These are phyloP conservation scores for Mycena haematopus DNA, from an alignment of 768 basidiomycete genomes.

Conservation along the genomic window DNA sequence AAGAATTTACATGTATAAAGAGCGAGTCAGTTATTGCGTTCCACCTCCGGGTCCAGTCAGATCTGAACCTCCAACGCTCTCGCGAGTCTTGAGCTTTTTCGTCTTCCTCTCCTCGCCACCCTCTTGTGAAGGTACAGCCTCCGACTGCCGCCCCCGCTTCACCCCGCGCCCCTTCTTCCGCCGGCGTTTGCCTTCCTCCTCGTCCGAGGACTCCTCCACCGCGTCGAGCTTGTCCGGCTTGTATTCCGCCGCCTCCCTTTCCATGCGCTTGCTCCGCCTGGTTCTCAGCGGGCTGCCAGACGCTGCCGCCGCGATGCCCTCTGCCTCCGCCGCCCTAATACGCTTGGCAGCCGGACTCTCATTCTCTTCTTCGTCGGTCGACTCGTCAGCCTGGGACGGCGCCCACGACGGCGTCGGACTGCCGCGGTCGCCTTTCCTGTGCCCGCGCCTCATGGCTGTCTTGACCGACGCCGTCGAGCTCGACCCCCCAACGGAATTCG, in stretches of 20 bases:
- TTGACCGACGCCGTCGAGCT: constrained; percentile 35
- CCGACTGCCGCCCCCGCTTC: constrained; percentile 45
- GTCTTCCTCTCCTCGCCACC: constrained; percentile 39
- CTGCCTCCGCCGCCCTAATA: constrained; percentile 33
- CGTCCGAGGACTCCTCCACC: constrained; percentile 37
- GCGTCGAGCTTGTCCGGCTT: constrained; percentile 40
- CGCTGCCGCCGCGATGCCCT: constrained; percentile 30
- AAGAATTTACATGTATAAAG: neutral
- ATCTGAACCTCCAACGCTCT: constrained; percentile 11
- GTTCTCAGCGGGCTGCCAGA: constrained; percentile 29
- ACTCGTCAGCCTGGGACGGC: constrained; percentile 26
- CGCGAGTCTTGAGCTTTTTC: constrained; percentile 43
- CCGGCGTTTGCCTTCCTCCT: constrained; percentile 29
- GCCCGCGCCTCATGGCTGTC: constrained; percentile 1
- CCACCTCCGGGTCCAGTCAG: neutral
- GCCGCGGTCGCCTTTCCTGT: constrained; percentile 15
- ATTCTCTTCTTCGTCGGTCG: constrained; percentile 36
- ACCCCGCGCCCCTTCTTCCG: constrained; percentile 38
- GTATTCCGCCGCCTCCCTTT: constrained; percentile 43
- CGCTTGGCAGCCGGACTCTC: constrained; percentile 37
- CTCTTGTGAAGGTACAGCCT: constrained; percentile 30
- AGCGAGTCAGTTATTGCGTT: too few relatives aligned
- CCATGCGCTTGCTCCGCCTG: constrained; percentile 40
- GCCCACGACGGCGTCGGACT: constrained; percentile 25
- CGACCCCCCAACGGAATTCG: constrained; percentile 37